A percentile compares a stretch with the other conserved stretches of the same genome.
Evolutionary conservation across 2,329 filamentous ascomycete genomes (phyloP).

Genomic region (Botrytis fabae): DNA sequence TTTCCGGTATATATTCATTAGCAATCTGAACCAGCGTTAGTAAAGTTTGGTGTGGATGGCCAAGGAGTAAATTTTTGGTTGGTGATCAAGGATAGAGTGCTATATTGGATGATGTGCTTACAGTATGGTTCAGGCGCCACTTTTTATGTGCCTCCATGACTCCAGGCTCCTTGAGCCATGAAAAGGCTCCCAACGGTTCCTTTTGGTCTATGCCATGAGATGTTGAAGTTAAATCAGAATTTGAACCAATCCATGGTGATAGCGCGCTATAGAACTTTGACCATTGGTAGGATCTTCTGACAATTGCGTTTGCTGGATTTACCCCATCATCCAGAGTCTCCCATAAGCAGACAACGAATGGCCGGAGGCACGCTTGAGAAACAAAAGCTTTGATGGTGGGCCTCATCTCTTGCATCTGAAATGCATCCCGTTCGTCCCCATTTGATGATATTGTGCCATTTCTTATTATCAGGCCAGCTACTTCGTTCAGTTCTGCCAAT

Average conservation of each 20-base stretch:
- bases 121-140: conserved; percentile 33
- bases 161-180: conserved; percentile 37
- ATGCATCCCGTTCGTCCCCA: conserved; percentile 47
- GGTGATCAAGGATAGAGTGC: not conserved
- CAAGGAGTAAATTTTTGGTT: not conserved
- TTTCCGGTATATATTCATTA: conserved; percentile 11
- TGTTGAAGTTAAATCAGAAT: conserved; percentile 19
- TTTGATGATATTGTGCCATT: conserved; percentile 47
- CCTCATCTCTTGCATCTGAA: conserved; percentile 41
- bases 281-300: conserved; percentile 34
- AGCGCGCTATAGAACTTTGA: conserved; percentile 33
- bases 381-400: conserved; percentile 31
- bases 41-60: not conserved
- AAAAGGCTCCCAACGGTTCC: conserved; percentile 36
- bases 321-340: conserved; percentile 39
- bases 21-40: conserved; percentile 15
- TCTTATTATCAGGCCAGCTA: conserved; percentile 45
- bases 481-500: conserved; percentile 26
- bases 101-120: conserved; percentile 10
- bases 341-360: conserved; percentile 35
- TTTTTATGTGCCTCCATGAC: conserved; percentile 36
- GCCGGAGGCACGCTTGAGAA: conserved; percentile 33
- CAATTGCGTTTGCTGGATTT: conserved; percentile 33
- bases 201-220: conserved; percentile 6
- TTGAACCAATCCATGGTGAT: conserved; percentile 29